Conservation (phyloP, 2,329 filamentous ascomycete genomes). For the Fusarium sp. region DNA sequence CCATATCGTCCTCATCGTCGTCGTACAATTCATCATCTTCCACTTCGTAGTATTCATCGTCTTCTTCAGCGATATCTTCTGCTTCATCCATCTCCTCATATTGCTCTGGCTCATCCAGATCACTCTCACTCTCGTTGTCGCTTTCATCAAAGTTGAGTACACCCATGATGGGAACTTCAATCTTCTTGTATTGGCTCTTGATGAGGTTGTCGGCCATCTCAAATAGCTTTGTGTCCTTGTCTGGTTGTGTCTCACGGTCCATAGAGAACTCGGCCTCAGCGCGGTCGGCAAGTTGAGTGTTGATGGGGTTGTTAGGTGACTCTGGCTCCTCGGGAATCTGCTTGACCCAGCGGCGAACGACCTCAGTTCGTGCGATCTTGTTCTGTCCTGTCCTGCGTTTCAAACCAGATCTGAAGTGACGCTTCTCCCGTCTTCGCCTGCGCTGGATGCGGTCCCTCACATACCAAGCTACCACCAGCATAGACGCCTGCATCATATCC, state of each 20-base stretch:
- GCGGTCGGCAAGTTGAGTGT: slow-evolving; percentile 52
- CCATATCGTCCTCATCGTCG: slow-evolving; percentile 46
- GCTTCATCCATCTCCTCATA: slow-evolving; percentile 49
- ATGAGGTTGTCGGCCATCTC: slow-evolving; percentile 63
- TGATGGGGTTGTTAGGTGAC: slow-evolving; percentile 50
- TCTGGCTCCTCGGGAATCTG: slow-evolving; percentile 55
- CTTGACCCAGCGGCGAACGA: slow-evolving; percentile 62
- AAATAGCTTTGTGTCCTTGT: slow-evolving; percentile 62
- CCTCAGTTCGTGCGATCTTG: slow-evolving; percentile 58
- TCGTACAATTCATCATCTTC: slow-evolving; percentile 50
- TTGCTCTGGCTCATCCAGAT: slow-evolving; percentile 48
- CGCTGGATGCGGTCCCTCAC: slow-evolving; percentile 63
- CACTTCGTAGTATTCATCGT: slow-evolving; percentile 50
- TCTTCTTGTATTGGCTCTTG: slow-evolving; percentile 62
- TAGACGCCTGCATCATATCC: slow-evolving; percentile 65
- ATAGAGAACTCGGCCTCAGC: slow-evolving; percentile 60
- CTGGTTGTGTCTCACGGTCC: slow-evolving; percentile 56
- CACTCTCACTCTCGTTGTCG: slow-evolving; percentile 59
- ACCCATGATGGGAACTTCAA: slow-evolving; percentile 63
- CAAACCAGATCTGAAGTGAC: slow-evolving; percentile 59
- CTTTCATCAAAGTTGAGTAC: slow-evolving; percentile 62
- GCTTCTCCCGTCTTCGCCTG: slow-evolving; percentile 59
- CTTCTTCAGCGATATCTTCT: slow-evolving; percentile 43
- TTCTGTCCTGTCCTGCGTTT: slow-evolving; percentile 52
- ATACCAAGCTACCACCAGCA: slow-evolving; percentile 66